Percentiles rank a stretch among this genome's conserved stretches.
These are phyloP conservation scores for Termitomyces heimii DNA, from an alignment of 768 basidiomycete genomes.

Conservation along the genomic window DNA sequence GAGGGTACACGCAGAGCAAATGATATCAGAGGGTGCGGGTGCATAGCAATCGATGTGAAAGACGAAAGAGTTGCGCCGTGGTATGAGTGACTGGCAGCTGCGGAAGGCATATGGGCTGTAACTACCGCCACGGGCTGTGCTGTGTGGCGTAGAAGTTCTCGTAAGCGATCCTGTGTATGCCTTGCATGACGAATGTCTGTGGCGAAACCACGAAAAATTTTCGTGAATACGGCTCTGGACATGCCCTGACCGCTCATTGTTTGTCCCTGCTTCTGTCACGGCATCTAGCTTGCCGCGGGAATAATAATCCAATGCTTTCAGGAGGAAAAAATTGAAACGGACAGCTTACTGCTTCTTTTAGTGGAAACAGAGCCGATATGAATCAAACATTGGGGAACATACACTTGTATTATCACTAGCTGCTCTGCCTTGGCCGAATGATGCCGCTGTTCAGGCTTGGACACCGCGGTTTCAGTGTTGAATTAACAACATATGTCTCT, in stretches of 20 bases:
- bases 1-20: constrained; percentile 91
- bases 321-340: no score
- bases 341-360: no score
- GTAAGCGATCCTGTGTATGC: constrained; percentile 27
- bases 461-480: no score
- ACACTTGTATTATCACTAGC: no score
- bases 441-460: no score
- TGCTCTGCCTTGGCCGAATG: no score
- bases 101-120: constrained; percentile 56
- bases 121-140: constrained; percentile 87
- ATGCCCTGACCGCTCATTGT: constrained; percentile 2
- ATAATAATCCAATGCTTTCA: no score
- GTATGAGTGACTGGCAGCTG: constrained; percentile 25
- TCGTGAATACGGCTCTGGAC: constrained; percentile 8
- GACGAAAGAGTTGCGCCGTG: constrained; percentile 95
- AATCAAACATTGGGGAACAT: no score
- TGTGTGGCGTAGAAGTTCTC: constrained; percentile 61
- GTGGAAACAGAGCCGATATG: no score
- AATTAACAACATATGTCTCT: no score
- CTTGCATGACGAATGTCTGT: constrained; percentile 8
- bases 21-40: constrained; percentile 81
- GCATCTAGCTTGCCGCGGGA: neutral
- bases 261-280: neutral
- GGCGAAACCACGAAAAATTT: constrained; percentile 10
- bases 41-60: constrained; percentile 86